phyloP scores from a whole-genome alignment of 2,329 filamentous ascomycete species.

The Annulohypoxylon truncatum region DNA sequence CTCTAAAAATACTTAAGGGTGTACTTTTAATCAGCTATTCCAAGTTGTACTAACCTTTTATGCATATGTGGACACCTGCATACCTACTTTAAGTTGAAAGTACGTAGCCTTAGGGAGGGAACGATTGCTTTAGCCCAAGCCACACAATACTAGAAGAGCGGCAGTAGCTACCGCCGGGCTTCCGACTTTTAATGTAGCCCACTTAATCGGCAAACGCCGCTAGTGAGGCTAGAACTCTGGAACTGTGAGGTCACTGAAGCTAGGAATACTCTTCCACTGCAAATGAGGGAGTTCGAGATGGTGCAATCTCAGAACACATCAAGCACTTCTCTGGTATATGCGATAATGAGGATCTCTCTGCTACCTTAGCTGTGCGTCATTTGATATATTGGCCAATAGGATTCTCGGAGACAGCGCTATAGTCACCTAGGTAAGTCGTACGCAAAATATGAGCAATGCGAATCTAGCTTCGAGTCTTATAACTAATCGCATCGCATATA shows the following conservation, averaged over 20 bases:
- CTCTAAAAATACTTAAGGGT: neutral
- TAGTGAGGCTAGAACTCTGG: slow-evolving; percentile 22
- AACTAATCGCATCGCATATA: slow-evolving; percentile 29
- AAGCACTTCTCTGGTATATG: slow-evolving; percentile 4
- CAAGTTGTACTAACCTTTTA: neutral
- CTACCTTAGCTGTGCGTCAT: neutral
- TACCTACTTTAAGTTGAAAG: neutral
- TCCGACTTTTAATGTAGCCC: slow-evolving; percentile 15
- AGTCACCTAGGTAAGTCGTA: neutral
- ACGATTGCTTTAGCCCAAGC: neutral
- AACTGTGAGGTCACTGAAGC: slow-evolving; percentile 39
- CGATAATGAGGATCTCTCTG: slow-evolving; percentile 1
- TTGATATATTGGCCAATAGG: slow-evolving; percentile 1
- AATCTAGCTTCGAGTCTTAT: neutral
- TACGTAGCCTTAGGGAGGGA: neutral
- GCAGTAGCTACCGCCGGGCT: slow-evolving; percentile 7
- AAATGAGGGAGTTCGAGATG: slow-evolving; percentile 7
- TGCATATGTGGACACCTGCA: neutral
- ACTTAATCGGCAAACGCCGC: neutral
- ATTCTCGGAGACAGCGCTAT: neutral
- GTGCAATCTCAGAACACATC: slow-evolving; percentile 15
- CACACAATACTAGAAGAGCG: neutral
- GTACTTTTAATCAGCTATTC: too few species aligned
- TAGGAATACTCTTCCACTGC: slow-evolving; percentile 9
- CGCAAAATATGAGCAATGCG: slow-evolving; percentile 4